Percentiles rank a stretch among this genome's conserved stretches.
Evolutionary conservation across 192 early-diverging fungal species (phyloP).

Genomic region (Spizellomyces punctatus): DNA sequence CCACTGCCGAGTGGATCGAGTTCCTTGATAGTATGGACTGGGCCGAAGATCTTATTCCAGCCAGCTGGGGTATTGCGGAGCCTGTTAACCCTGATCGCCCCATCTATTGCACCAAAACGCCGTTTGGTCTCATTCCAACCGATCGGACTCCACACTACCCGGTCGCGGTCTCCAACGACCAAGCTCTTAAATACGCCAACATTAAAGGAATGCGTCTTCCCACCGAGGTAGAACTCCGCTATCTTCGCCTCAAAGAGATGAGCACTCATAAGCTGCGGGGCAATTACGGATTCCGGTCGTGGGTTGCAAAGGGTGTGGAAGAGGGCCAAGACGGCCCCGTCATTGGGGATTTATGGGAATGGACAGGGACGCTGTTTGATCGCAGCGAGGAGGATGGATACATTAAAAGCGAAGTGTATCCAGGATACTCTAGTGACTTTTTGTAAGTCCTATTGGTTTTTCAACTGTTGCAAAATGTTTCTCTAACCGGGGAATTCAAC

Average conservation of each 20-base stretch:
- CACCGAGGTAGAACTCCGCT: slow-evolving; percentile 74
- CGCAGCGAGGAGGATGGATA: slow-evolving; percentile 51
- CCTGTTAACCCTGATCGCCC: neutral
- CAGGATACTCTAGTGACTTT: slow-evolving; percentile 90
- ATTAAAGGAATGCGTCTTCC: slow-evolving; percentile 67
- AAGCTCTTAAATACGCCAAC: slow-evolving; percentile 72
- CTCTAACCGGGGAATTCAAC: too few relatives aligned
- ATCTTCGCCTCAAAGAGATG: slow-evolving; percentile 28
- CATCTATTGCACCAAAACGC: slow-evolving; percentile 59
- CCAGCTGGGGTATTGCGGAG: slow-evolving; percentile 54
- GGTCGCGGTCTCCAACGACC: slow-evolving; percentile 64
- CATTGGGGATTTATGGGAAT: slow-evolving; percentile 71
- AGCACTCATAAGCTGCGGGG: slow-evolving; percentile 22
- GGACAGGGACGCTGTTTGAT: slow-evolving; percentile 69
- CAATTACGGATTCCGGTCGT: slow-evolving; percentile 71
- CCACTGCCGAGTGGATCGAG: slow-evolving; percentile 71
- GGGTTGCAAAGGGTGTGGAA: slow-evolving; percentile 61
- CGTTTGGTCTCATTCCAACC: slow-evolving; percentile 67
- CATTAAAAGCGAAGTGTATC: slow-evolving; percentile 67
- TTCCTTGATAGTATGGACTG: slow-evolving; percentile 47
- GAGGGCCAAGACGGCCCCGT: neutral
- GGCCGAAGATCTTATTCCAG: slow-evolving; percentile 44
- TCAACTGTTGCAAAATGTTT: neutral
- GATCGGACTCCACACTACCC: slow-evolving; percentile 65
- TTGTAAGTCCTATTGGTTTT: slow-evolving; percentile 54